Evolutionary conservation across 2,329 filamentous ascomycete genomes (phyloP), one percentile per base, ranked within the genome.

Genomic region (Byssothecium circinans): DNA sequence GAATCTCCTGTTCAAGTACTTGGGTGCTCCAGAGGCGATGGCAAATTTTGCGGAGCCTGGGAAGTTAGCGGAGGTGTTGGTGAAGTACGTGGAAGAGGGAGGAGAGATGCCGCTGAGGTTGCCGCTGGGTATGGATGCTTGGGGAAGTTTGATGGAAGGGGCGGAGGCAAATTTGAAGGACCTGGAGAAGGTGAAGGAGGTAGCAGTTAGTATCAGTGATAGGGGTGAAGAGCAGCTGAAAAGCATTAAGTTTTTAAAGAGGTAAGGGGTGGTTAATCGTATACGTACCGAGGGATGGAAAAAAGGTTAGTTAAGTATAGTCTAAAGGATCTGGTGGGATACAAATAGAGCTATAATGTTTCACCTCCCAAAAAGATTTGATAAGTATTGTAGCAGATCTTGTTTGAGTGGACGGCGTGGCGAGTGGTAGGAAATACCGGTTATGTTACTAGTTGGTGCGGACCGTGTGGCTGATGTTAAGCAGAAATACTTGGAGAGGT

Each of bases 61-160:
- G 18, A 56, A 49, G 10, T 56, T 77, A 1, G 73, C 69, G 0
- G 60, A 60, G n/a, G 68, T 68, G 7, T 65, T 78, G 27, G 71
- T 70, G 32, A 39, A 43, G 17, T 47, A 56, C 30, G 70, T 69
- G 0, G 69, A 58, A 32, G 57, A 64, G 0, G 70, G 69, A 7
- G 56, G 55, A 14, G 53, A 58, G 10, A 67, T 78, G 15, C 75
- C 75, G 2, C 55, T 78, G 30, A 65, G 74, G 4, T 53, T 77
- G 23, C 74, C 75, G 2, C 54, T 78, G 0, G 75, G 75, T 3
- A 48, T 75, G 65, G 57, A 58, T 73, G 43, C 61, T 32, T 14
- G 29, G 29, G 29, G 29, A 32, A 32, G 29, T 32, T 14, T 32
- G 29, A 32, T 4, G 39, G 46, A 27, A 22, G 71, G 72, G 33